Evolutionary conservation across 768 basidiomycete genomes (phyloP).

Genomic region (Peribolospora baueri): DNA sequence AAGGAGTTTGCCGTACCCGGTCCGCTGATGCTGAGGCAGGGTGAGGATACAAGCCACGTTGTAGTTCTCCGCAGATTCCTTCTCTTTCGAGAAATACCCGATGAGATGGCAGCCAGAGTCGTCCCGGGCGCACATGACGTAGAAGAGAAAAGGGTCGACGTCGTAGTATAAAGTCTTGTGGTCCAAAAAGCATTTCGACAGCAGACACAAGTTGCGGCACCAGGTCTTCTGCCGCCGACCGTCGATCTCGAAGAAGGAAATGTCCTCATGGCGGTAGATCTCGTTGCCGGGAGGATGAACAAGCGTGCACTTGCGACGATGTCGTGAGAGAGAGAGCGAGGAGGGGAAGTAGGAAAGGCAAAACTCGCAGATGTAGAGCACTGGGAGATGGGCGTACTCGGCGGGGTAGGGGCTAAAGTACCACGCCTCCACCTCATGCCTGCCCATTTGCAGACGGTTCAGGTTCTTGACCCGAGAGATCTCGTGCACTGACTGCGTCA

Average conservation of each 20-base stretch:
- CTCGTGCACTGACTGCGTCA: conserved; percentile 97
- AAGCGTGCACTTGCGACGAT: conserved; percentile 71
- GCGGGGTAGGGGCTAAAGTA: conserved; percentile 98
- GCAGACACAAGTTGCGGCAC: conserved; percentile 85
- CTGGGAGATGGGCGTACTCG: conserved; percentile 85
- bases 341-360: conserved; percentile 84
- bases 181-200: conserved; percentile 95
- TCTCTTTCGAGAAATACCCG: conserved; percentile 98
- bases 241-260: conserved; percentile 96
- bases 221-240: conserved; percentile 85
- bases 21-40: conserved; percentile 91
- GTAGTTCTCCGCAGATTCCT: conserved; percentile 91
- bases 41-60: conserved; percentile 97
- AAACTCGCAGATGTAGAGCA: conserved; percentile 96
- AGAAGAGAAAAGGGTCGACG: conserved; percentile 98
- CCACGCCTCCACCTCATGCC: conserved; percentile 97
- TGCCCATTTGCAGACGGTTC: conserved; percentile 84
- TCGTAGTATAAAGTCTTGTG: conserved; percentile 99
- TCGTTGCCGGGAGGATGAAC: conserved; percentile 95
- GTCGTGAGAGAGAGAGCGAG: conserved; percentile 68
- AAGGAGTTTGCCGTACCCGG: conserved; percentile 79
- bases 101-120: conserved; percentile 76
- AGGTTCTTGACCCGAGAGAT: conserved; percentile 95
- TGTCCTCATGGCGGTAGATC: conserved; percentile 90
- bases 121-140: conserved; percentile 85